Conservation (phyloP, 2,329 filamentous ascomycete species). For the Claviceps monticola region DNA sequence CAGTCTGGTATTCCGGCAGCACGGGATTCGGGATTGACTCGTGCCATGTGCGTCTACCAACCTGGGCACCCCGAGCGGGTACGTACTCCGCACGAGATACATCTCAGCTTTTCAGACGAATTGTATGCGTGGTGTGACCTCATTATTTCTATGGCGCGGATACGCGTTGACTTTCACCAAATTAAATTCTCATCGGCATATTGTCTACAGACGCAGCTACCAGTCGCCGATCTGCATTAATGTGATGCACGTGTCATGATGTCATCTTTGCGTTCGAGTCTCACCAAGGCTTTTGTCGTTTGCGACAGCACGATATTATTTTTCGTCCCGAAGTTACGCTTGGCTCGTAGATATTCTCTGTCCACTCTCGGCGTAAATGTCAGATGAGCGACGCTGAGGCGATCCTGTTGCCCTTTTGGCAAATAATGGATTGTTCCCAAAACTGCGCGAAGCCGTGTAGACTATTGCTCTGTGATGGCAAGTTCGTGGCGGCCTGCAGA, state of each 20-base stretch:
- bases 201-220: not conserved
- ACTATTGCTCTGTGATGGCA: not conserved
- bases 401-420: not conserved
- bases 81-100: too few species aligned
- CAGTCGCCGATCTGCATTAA: not conserved
- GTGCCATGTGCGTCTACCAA: not conserved
- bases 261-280: not conserved
- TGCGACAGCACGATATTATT: not conserved
- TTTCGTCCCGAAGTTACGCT: not conserved
- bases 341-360: not conserved
- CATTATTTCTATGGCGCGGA: not conserved
- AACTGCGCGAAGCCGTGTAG: not conserved
- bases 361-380: not conserved
- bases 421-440: not conserved
- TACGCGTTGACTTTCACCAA: not conserved
- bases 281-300: conserved; percentile 6
- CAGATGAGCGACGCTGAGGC: not conserved
- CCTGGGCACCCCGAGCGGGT: too few species aligned
- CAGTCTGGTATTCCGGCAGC: not conserved
- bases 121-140: not conserved
- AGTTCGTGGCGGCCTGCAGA: not conserved
- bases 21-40: not conserved
- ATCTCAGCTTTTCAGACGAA: not conserved
- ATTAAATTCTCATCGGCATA: not conserved
- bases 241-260: not conserved